These are phyloP conservation scores for Ceratocystis variospora DNA, from an alignment of 2,329 filamentous ascomycete genomes.

Conservation along the genomic window DNA sequence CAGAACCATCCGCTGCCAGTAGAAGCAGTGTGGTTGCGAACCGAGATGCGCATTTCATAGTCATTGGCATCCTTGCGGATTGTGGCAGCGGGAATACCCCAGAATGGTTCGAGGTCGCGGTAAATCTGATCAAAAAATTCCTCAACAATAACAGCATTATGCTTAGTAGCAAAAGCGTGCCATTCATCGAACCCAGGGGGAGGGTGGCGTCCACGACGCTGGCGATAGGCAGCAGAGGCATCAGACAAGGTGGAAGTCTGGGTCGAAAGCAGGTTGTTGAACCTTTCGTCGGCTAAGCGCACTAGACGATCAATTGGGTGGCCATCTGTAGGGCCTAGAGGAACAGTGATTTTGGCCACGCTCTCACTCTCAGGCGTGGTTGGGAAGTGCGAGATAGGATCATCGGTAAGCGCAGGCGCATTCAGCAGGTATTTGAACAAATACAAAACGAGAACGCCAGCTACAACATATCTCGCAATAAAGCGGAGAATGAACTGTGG, in stretches of 20 bases:
- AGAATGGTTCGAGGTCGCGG: slow-evolving; percentile 46
- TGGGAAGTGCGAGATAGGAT: neutral
- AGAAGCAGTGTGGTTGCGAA: slow-evolving; percentile 40
- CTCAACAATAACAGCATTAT: slow-evolving; percentile 44
- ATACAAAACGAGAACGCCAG: neutral
- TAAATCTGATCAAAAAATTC: slow-evolving; percentile 53
- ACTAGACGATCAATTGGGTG: slow-evolving; percentile 42
- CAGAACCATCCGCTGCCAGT: slow-evolving; percentile 43
- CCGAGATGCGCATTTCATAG: slow-evolving; percentile 48
- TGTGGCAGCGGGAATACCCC: slow-evolving; percentile 35
- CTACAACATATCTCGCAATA: slow-evolving; percentile 9
- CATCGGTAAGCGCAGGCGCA: slow-evolving; percentile 8
- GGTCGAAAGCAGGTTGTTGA: slow-evolving; percentile 30
- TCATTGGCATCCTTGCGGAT: slow-evolving; percentile 40
- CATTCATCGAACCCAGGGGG: slow-evolving; percentile 51
- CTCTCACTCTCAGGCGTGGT: slow-evolving; percentile 14
- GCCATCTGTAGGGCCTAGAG: slow-evolving; percentile 21
- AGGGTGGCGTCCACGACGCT: slow-evolving; percentile 43
- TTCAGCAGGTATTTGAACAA: slow-evolving; percentile 16
- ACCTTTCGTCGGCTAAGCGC: slow-evolving; percentile 31
- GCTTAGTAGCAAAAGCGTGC: slow-evolving; percentile 40
- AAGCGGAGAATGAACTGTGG: slow-evolving; percentile 16
- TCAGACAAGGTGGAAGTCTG: slow-evolving; percentile 37
- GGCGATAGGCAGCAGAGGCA: slow-evolving; percentile 42
- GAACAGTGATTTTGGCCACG: slow-evolving; percentile 20